Evolutionary conservation across 371 early-diverging fungal species (phyloP), one percentile per base, ranked within the genome.

Genomic region (Mucor ambiguus): DNA sequence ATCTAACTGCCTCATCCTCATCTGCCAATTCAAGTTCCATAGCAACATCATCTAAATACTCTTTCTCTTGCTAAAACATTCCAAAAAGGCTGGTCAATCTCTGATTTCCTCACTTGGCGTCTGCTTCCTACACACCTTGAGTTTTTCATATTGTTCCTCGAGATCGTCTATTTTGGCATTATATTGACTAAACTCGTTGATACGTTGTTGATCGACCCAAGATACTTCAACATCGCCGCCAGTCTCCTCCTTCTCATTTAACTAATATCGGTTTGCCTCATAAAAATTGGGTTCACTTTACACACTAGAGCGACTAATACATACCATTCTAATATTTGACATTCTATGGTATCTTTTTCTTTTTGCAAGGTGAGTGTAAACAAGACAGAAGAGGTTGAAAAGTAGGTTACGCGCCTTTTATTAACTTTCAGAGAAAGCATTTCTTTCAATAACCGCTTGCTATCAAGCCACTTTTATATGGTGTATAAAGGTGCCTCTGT

Each of bases 121-220:
- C 30, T 26, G 4, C 33, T 33, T 20, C 20, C 12, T 20, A 41
- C 48, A 14, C 73, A 93, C 95, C 93, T 95, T 95, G 64, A 92
- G 85, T 37, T 79, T 85, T 55, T 90, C 88, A 75, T 93, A 94
- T 58, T 79, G 68, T 32, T 90, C 94, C 67, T 96, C 95, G 28
- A 95, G 78, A 55, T 87, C 85, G 69, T 92, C 91, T 55, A 94
- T 74, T 55, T 86, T 89, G 24, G 87, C 77, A 71, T 93, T 96
- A 52, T 94, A 83, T 83, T 89, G 90, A 81, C 93, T 92, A 74
- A 98, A 98, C 55, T 83, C 75, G 83, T 98, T 98, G 81, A 98
- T 98, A 60, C 91, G 91, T 63, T 90, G 80, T 82, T 98, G 98
- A 80, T 98, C 98, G 68, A 91, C 89, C 93, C 95, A 95, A 11